Base-by-base conservation (phyloP, 805 yeast genomes). In the Helenozyma baotianmanensis region DNA sequence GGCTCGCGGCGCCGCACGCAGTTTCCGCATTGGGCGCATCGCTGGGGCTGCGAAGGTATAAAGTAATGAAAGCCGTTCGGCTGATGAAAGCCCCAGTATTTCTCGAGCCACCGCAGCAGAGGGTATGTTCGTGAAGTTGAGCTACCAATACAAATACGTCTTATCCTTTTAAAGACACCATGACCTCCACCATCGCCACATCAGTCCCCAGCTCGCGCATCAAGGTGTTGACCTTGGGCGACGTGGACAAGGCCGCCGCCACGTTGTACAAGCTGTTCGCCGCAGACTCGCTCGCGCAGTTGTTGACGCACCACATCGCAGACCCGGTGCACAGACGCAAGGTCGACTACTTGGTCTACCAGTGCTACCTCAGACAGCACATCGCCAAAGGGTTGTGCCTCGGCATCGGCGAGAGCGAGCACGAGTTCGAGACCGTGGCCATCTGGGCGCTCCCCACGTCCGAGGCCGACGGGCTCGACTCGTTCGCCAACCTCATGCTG, bases 381-480 rank as follows among this genome's bases (percentile, higher is more conserved):
- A 64, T 76, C 25, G 43, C 60, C 34, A 65, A 68, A 29, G 81
- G 81, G 1, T 30, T 74, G 22, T 73, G 66, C 18, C 48, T 74
- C 16, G 80, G 71, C 4, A 58, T 74, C 22, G 70, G 71, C 36
- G 79, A 76, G 35, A 56, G 61, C 9, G 54, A 42, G 1, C 48
- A 47, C 1, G 50, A 48, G 4, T 76, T 70, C 50, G 79, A 75
- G 55, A 68, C 79, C 6, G 80, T 75, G 21, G 70, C 76, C 5
- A 50, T 74, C 15, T 76, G 79, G 78, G 58, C 74, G 9, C 58
- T 57, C 18, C 80, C 80, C 4, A 65, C 61, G 9, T 62, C 69
- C 8, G 48, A 45, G 4, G 53, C 48, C 6, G 63, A 58, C 8
- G 70, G 71, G 3, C 49, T 72, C 28, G 76, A 74, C 31, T 58